Conservation (phyloP, 768 basidiomycete genomes). For the Tylopilus subfusipes region DNA sequence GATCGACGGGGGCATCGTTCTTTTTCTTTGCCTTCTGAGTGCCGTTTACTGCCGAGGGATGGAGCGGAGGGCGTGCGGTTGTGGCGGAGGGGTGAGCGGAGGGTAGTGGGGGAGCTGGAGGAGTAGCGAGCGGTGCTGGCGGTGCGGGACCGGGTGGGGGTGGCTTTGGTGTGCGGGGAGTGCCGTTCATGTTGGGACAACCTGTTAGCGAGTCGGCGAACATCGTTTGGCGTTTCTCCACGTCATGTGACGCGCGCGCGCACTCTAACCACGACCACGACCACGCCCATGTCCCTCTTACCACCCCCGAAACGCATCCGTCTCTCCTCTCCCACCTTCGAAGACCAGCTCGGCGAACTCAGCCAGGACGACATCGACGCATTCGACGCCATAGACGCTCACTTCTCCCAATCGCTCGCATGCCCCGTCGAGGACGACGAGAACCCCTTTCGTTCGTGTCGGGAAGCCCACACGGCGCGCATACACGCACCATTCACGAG, state of each 20-base stretch:
- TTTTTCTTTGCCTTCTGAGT: constrained; percentile 63
- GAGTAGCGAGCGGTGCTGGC: constrained; percentile 30
- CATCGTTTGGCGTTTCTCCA: background rate
- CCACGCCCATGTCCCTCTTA: constrained; percentile 15
- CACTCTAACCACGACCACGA: background rate
- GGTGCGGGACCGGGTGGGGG: constrained; percentile 49
- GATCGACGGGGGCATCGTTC: constrained; percentile 67
- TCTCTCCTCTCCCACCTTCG: constrained; percentile 65
- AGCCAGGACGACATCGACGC: constrained; percentile 56
- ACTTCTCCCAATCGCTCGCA: constrained; percentile 37
- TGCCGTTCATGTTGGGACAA: constrained; percentile 44
- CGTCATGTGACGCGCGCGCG: constrained; percentile 18
- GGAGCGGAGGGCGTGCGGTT: constrained; percentile 31
- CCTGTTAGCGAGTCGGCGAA: no score
- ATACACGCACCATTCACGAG: constrained; percentile 19
- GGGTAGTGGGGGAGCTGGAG: constrained; percentile 30
- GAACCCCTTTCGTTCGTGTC: constrained; percentile 19
- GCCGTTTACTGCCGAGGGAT: constrained; percentile 30
- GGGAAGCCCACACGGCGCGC: background rate
- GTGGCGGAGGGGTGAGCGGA: constrained; percentile 34
- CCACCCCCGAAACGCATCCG: constrained; percentile 58
- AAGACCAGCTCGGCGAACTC: constrained; percentile 46
- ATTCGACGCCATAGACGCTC: constrained; percentile 49
- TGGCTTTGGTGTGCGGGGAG: constrained; percentile 44
- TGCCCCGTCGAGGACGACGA: constrained; percentile 14